These are phyloP conservation scores for Rhododendron henanense DNA, from an alignment of 148 eudicot genomes.

Conservation along the genomic window DNA sequence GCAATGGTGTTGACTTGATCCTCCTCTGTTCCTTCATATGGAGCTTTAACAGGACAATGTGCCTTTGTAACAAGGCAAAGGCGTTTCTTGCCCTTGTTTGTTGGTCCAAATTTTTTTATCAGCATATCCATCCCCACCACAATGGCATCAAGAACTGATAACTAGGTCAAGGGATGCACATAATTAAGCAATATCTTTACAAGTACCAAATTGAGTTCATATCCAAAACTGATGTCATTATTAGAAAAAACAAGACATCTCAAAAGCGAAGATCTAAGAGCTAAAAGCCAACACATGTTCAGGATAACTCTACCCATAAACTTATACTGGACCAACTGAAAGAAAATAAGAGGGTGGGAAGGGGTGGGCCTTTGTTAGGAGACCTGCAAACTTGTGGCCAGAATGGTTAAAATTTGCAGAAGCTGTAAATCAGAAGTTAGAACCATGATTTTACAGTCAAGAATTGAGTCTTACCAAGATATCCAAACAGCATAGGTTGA, in stretches of 20 bases:
- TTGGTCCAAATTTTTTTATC: constrained; percentile 79
- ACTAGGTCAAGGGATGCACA: constrained; percentile 50
- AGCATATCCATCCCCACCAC: constrained; percentile 98
- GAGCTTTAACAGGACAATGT: constrained; percentile 65
- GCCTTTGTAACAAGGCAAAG: constrained; percentile 85
- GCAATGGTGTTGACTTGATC: constrained; percentile 89
- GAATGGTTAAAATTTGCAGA: not conserved
- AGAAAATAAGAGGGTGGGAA: not conserved
- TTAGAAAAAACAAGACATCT: constrained; percentile 5
- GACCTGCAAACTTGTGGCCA: not conserved
- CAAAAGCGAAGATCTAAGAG: not conserved
- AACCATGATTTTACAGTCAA: not conserved
- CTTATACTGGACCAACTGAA: not conserved
- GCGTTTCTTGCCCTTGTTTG: constrained; percentile 86
- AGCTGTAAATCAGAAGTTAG: no score
- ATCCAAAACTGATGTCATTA: not conserved
- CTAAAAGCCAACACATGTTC: not conserved
- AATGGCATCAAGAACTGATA: constrained; percentile 88
- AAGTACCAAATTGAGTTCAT: not conserved
- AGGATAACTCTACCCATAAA: not conserved
- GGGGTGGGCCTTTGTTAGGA: not conserved
- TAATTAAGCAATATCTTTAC: not conserved
- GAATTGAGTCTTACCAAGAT: not conserved
- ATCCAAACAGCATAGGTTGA: not conserved
- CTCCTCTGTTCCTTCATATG: constrained; percentile 89